Percentiles rank a stretch among this genome's conserved stretches.
phyloP scores from a whole-genome alignment of 140 eudicot genomes.

The Anethum foeniculum region DNA sequence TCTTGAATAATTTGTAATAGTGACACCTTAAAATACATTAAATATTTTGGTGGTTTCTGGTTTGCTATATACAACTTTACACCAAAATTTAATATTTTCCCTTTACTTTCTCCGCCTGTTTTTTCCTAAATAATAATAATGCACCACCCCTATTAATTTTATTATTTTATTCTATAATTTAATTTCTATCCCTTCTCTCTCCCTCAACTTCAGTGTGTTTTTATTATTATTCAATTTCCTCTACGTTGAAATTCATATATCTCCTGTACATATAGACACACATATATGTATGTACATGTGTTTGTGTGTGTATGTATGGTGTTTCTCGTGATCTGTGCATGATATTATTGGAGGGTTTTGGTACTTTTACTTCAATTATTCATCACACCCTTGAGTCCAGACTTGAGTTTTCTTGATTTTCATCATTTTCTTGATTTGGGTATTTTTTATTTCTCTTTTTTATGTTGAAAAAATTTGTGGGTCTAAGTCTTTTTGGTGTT shows the following conservation, averaged over 20 bases:
- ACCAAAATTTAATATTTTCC: constrained; percentile 16
- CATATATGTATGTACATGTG: constrained; percentile 4
- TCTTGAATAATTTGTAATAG: background rate
- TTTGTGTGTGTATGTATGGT: constrained; percentile 16
- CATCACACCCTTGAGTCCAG: constrained; percentile 12
- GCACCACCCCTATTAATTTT: background rate
- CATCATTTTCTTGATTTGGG: constrained; percentile 15
- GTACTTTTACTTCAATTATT: constrained; percentile 42
- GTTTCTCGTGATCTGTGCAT: constrained; percentile 45
- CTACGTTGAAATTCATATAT: background rate
- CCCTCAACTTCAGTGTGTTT: constrained; percentile 13
- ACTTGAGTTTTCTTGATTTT: constrained; percentile 34
- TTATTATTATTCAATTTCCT: background rate
- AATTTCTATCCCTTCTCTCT: constrained; percentile 9
- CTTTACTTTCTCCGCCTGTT: constrained; percentile 57
- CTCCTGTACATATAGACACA: background rate
- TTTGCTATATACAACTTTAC: background rate
- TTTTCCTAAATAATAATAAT: constrained; percentile 47
- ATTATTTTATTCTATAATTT: background rate
- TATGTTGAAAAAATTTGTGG: background rate
- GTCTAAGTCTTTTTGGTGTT: constrained; percentile 14
- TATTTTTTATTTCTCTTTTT: constrained; percentile 4
- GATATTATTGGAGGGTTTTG: constrained; percentile 55
- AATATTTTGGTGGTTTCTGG: constrained; percentile 9
- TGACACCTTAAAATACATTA: background rate